Evolutionary conservation across 2,329 filamentous ascomycete species (phyloP).

Genomic region (Chaetomium sp.): DNA sequence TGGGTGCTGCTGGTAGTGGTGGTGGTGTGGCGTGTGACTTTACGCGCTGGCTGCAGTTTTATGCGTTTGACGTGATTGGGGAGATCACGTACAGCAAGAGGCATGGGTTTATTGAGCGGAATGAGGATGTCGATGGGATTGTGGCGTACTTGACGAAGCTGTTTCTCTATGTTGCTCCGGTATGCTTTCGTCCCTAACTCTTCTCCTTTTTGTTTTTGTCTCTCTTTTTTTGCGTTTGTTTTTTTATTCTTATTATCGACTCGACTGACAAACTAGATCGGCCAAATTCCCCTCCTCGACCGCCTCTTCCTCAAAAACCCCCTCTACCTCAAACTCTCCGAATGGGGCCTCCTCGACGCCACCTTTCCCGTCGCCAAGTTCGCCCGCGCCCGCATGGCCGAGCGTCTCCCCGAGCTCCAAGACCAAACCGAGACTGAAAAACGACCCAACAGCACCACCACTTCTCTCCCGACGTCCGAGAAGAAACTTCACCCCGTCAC

Average conservation of each 20-base stretch:
- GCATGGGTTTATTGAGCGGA: constrained; percentile 67
- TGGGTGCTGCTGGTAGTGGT: constrained; percentile 28
- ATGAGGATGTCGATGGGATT: constrained; percentile 70
- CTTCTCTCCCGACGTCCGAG: constrained; percentile 32
- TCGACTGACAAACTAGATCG: constrained; percentile 41
- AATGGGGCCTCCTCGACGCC: constrained; percentile 59
- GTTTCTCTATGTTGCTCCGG: constrained; percentile 65
- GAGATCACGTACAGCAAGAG: constrained; percentile 71
- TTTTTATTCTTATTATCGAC: neutral
- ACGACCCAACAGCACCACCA: too few species aligned
- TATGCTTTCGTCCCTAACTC: too few species aligned
- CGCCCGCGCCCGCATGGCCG: constrained; percentile 59
- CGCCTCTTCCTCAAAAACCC: constrained; percentile 68
- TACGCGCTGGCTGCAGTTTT: constrained; percentile 69
- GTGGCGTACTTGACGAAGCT: constrained; percentile 57
- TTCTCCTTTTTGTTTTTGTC: too few species aligned
- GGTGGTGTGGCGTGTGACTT: constrained; percentile 49
- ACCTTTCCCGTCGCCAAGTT: constrained; percentile 70
- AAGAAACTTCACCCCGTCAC: constrained; percentile 32
- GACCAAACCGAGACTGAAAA: constrained; percentile 26
- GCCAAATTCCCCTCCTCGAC: constrained; percentile 67
- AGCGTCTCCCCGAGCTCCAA: constrained; percentile 48
- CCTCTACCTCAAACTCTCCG: constrained; percentile 59
- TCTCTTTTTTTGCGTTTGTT: too few species aligned
- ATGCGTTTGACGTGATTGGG: constrained; percentile 76